Base-by-base conservation (phyloP, 495 filamentous ascomycete genomes). In the Margaritispora aquatica region DNA sequence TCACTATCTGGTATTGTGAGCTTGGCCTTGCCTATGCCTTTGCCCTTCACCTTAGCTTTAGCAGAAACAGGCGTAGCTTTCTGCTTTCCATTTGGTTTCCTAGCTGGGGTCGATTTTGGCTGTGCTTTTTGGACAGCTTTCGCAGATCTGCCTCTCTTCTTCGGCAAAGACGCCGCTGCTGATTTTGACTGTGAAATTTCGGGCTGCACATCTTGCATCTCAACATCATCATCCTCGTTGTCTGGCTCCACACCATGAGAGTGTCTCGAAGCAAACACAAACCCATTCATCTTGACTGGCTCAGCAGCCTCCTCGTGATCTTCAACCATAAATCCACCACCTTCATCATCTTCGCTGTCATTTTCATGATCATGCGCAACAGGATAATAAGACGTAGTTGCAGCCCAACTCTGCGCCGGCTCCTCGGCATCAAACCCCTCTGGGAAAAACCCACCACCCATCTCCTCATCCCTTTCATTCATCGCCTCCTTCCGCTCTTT, bases 371-470 rank as follows among this genome's bases (percentile, higher is more conserved):
- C 64, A 19, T 65, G 65, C 22, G 48, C 47, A 27, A 61, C 62
- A 9, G 64, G 64, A 26, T 64, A 69, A 58, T 65, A 69, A 46
- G 55, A n/a, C n/a, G n/a, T n/a, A n/a, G n/a, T 59, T 55, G 54
- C 19, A 31, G 47, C 17, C 29, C 55, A 57, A 21, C 55, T 10
- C 1, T 51, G 54, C 62, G 52, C 51, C n/a, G 44, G 27, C 27
- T 63, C 59, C 46, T 67, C 69, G 24, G 62, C 68, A 44, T 67
- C 62, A 26, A 64, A 56, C 26, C 78, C 81, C 59, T 82, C 77
- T 1, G 71, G 77, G 9, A 85, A 57, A 58, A 86, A 86, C 0
- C 80, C 81, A 2, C 84, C 83, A 3, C 69, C 80, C 68, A 76
- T 74, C 20, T 80, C 75, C 26, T 80, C 74, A n/a, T 75, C 66